Percentiles rank a stretch among this genome's conserved stretches.
phyloP scores from a whole-genome alignment of 345 rosid genomes.

The Camelina sativa region DNA sequence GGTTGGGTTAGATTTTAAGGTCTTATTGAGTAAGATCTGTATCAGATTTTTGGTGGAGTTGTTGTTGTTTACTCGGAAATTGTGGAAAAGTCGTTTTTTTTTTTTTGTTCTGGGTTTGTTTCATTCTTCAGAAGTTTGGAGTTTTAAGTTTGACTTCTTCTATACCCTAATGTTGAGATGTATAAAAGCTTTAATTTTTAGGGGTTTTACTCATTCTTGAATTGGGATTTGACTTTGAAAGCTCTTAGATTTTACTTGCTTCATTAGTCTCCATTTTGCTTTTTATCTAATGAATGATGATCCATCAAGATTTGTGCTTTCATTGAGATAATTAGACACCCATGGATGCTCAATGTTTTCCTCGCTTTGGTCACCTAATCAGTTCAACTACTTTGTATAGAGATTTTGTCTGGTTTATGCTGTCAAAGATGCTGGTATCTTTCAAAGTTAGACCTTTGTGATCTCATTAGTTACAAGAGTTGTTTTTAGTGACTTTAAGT shows the following conservation, averaged over 20 bases:
- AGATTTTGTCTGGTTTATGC: neutral
- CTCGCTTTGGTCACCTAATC: conserved; percentile 11
- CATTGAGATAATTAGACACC: neutral
- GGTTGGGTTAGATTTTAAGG: conserved; percentile 19
- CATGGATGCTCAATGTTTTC: neutral
- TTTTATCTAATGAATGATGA: neutral
- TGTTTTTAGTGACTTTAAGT: neutral
- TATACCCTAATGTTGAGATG: conserved; percentile 28
- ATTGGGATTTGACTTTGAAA: conserved; percentile 21
- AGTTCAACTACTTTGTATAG: neutral
- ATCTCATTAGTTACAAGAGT: conserved; percentile 6
- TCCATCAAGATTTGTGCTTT: conserved; percentile 25
- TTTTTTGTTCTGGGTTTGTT: conserved; percentile 17
- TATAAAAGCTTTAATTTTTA: neutral
- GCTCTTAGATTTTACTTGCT: neutral
- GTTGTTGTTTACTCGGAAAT: neutral
- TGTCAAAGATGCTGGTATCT: neutral
- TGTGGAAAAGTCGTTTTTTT: neutral
- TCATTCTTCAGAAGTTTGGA: conserved; percentile 11
- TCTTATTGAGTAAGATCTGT: conserved; percentile 45
- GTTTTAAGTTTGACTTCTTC: conserved; percentile 37
- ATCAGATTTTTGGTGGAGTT: neutral
- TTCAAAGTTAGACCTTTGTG: neutral
- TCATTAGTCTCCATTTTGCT: neutral
- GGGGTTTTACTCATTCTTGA: conserved; percentile 10